Evolutionary conservation across 495 filamentous ascomycete species (phyloP), one percentile per base, ranked within the genome.

Genomic region (Platismatia glauca): DNA sequence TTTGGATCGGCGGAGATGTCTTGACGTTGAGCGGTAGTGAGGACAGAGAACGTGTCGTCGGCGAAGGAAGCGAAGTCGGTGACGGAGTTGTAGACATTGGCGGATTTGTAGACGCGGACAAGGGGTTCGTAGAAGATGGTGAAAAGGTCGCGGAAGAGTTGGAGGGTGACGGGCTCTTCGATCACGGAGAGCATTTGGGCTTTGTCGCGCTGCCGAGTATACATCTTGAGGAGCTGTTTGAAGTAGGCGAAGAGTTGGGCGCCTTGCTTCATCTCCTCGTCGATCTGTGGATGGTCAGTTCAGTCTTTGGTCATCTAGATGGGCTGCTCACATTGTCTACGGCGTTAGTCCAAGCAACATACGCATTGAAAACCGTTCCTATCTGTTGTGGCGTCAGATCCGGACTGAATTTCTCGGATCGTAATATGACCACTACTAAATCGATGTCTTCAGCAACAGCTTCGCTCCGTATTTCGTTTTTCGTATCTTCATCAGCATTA

Each of bases 111-210:
- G 0, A 98, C 94, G 27, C 94, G 82, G 20, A 98, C 87, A 13
- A 98, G 83, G 0, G 94, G 94, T 71, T 98, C 94, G 74, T 98
- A 98, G 79, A 98, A 98, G 70, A 98, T 97, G 24, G 91, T 95
- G 74, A 98, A 97, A 53, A 98, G 84, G 67, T 97, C 95, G 46
- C 91, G 85, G 81, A 98, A 94, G 50, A 98, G 79, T 69, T 94
- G 88, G 31, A 97, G 81, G 9, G 94, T 97, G 24, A 89, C 89
- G 0, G 94, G 90, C 74, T 98, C 94, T 76, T 97, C 90, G 59
- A 97, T 93, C 65, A 97, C 89, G 64, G 84, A 85, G 52, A 96
- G 78, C 94, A 98, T 97, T 90, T 95, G 96, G 16, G 84, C 78
- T 83, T 98, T 98, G 74, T 98, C 94, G 59, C 95, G 80, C 69